phyloP scores from a whole-genome alignment of 805 yeast genomes.

The Cyberlindnera mycetangii region DNA sequence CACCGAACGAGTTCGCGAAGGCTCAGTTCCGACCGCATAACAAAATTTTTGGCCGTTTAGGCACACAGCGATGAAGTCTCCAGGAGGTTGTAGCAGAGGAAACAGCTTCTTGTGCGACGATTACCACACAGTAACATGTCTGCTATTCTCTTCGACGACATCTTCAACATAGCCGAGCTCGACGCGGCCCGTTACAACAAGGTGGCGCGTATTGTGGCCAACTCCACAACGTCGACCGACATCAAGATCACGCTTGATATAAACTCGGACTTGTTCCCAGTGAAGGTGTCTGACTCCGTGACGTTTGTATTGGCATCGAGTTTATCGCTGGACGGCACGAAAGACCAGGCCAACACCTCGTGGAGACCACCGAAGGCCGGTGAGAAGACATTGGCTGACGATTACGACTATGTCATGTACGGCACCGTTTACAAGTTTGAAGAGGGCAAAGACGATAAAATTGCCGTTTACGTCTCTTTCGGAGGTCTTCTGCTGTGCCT shows the following conservation, averaged over 20 bases:
- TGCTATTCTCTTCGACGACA: slow-evolving; percentile 85
- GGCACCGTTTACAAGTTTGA: slow-evolving; percentile 97
- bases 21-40: neutral
- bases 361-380: slow-evolving; percentile 69
- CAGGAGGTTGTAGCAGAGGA: no score
- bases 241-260: slow-evolving; percentile 84
- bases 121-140: slow-evolving; percentile 40
- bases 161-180: slow-evolving; percentile 78
- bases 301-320: slow-evolving; percentile 85
- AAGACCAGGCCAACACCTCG: slow-evolving; percentile 40
- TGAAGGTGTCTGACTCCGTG: slow-evolving; percentile 67
- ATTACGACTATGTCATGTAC: slow-evolving; percentile 96
- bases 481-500: slow-evolving; percentile 93
- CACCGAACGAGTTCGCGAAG: neutral
- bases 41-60: neutral
- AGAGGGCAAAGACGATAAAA: slow-evolving; percentile 63
- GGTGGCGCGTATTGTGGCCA: slow-evolving; percentile 84
- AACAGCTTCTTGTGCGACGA: no score
- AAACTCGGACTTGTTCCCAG: slow-evolving; percentile 90
- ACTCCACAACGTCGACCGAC: slow-evolving; percentile 77
- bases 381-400: slow-evolving; percentile 88
- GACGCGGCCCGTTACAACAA: slow-evolving; percentile 91
- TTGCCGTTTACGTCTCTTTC: slow-evolving; percentile 87
- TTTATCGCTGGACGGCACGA: slow-evolving; percentile 50
- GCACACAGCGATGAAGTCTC: no score